These are phyloP conservation scores for Verticillium tricorpus DNA, from an alignment of 2,329 filamentous ascomycete genomes.

Conservation along the genomic window DNA sequence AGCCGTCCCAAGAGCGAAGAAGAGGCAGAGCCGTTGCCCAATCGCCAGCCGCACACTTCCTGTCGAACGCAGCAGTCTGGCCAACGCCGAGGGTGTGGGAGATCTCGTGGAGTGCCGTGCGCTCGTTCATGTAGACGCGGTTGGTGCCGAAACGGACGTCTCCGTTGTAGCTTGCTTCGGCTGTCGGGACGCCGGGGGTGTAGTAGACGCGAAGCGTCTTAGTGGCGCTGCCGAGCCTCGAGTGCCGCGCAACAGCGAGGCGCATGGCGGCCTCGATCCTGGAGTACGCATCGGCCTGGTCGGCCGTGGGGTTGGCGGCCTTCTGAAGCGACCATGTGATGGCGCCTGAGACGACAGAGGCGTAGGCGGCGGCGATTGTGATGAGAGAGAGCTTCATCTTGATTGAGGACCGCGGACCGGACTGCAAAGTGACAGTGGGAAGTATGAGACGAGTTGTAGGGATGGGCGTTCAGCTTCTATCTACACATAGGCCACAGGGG, in stretches of 20 bases:
- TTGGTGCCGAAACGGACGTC: slow-evolving; percentile 41
- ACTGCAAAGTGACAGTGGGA: background rate
- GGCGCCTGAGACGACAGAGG: slow-evolving; percentile 27
- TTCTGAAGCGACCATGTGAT: slow-evolving; percentile 34
- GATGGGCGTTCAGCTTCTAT: background rate
- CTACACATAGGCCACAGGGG: background rate
- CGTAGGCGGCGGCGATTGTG: slow-evolving; percentile 20
- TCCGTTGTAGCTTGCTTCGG: slow-evolving; percentile 40
- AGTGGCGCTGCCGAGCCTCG: slow-evolving; percentile 23
- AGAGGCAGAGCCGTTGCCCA: slow-evolving; percentile 36
- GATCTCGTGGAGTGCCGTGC: slow-evolving; percentile 44
- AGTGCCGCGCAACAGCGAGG: slow-evolving; percentile 34
- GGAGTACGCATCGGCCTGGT: slow-evolving; percentile 37
- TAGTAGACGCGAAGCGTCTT: slow-evolving; percentile 37
- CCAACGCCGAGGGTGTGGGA: slow-evolving; percentile 43
- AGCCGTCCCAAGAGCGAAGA: slow-evolving; percentile 36
- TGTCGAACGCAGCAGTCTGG: slow-evolving; percentile 34
- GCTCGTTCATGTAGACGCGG: slow-evolving; percentile 42
- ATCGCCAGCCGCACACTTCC: slow-evolving; percentile 30
- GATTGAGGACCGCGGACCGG: background rate
- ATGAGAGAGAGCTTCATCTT: slow-evolving; percentile 21
- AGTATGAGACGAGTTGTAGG: background rate
- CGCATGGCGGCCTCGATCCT: slow-evolving; percentile 38
- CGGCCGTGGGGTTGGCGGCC: slow-evolving; percentile 31
- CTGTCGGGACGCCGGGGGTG: slow-evolving; percentile 37